Conservation (phyloP, 441 rosid genomes). For the Cnidoscolus chayamansa region DNA sequence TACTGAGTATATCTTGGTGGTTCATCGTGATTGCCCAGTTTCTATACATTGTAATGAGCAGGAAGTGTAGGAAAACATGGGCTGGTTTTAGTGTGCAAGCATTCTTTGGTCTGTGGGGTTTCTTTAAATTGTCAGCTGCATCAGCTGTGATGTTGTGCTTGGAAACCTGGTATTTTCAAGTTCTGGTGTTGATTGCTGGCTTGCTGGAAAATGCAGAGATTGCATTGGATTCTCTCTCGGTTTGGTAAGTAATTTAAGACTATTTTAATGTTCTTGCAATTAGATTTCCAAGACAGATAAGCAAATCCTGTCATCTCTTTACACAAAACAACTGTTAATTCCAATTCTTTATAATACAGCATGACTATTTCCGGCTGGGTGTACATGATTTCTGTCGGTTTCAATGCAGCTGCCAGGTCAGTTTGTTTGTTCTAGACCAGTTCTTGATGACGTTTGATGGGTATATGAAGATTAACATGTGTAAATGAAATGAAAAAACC, state of each 20-base stretch:
- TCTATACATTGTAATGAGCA: conserved; percentile 33
- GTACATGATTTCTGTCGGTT: conserved; percentile 43
- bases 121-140: conserved; percentile 44
- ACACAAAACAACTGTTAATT: too few relatives aligned
- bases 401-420: conserved; percentile 53
- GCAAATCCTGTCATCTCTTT: too few relatives aligned
- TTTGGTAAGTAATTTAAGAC: conserved; percentile 28
- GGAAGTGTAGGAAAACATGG: conserved; percentile 41
- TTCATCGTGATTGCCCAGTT: conserved; percentile 40
- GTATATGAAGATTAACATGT: too few relatives aligned
- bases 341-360: conserved; percentile 27
- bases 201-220: conserved; percentile 30
- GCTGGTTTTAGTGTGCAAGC: conserved; percentile 37
- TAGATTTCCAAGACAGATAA: too few relatives aligned
- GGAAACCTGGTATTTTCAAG: conserved; percentile 47
- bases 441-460: neutral
- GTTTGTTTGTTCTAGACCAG: neutral
- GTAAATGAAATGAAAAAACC: neutral
- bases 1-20: conserved; percentile 52
- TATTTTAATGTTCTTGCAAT: too few relatives aligned
- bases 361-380: conserved; percentile 41
- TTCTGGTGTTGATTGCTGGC: conserved; percentile 32
- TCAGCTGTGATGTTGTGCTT: conserved; percentile 49
- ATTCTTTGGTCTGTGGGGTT: conserved; percentile 38
- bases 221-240: conserved; percentile 42